Percentiles rank a stretch among this genome's conserved stretches.
phyloP scores from a whole-genome alignment of 2,329 filamentous ascomycete species.

The Claviceps paspali region DNA sequence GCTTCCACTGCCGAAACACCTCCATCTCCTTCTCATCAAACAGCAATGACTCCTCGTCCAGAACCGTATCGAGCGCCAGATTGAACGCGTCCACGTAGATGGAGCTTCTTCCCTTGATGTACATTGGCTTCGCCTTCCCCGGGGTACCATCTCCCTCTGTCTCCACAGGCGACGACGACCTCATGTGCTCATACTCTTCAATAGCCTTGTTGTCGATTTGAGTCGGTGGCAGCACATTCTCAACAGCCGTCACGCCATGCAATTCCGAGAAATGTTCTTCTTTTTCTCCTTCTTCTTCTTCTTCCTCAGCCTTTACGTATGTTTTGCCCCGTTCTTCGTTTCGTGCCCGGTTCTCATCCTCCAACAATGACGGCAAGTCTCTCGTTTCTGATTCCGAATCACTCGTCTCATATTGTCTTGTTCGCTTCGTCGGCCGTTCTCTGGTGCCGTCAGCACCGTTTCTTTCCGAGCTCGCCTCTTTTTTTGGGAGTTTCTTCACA shows the following conservation, averaged over 20 bases:
- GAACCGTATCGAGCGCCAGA: slow-evolving; percentile 72
- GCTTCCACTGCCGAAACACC: slow-evolving; percentile 63
- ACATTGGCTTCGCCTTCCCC: slow-evolving; percentile 28
- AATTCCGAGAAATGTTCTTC: no score
- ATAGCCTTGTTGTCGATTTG: slow-evolving; percentile 57
- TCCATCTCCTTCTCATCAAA: slow-evolving; percentile 67
- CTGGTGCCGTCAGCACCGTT: slow-evolving; percentile 1
- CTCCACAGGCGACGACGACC: slow-evolving; percentile 34
- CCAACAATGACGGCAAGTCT: slow-evolving; percentile 9
- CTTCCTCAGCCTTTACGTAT: slow-evolving; percentile 4
- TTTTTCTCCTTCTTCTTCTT: no score
- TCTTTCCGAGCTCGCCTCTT: slow-evolving; percentile 6
- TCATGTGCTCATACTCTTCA: slow-evolving; percentile 60
- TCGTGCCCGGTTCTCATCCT: slow-evolving; percentile 3
- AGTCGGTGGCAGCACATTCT: slow-evolving; percentile 49
- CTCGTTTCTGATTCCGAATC: slow-evolving; percentile 12
- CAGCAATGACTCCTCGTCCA: slow-evolving; percentile 76
- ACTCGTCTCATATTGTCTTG: slow-evolving; percentile 14
- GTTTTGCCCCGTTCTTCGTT: not conserved
- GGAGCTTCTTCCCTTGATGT: slow-evolving; percentile 66
- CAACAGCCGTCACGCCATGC: slow-evolving; percentile 17
- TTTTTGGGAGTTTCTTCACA: slow-evolving; percentile 16
- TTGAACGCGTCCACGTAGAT: slow-evolving; percentile 98
- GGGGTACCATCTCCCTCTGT: slow-evolving; percentile 21
- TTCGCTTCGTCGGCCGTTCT: slow-evolving; percentile 17